Percentiles rank a stretch among this genome's conserved stretches.
Evolutionary conservation across 2,329 filamentous ascomycete genomes (phyloP).

Genomic region (Arthrocladium fulminans): DNA sequence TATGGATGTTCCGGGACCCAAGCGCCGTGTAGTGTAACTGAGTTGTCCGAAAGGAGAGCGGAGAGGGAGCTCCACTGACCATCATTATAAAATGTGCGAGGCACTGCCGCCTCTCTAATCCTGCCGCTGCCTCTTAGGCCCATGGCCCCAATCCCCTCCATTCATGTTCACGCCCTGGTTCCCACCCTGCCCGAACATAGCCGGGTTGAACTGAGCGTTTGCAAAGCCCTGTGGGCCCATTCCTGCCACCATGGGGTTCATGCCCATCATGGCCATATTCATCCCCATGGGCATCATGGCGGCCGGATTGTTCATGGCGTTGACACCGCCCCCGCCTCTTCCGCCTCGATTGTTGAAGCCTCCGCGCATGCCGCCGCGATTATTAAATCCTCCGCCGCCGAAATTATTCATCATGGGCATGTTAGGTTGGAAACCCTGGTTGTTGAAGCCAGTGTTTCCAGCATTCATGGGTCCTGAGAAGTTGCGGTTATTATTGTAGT

Average conservation of each 20-base stretch:
- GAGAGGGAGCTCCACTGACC: no score
- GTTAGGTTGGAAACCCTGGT: conserved; percentile 42
- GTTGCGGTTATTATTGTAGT: conserved; percentile 39
- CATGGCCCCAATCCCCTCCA: conserved; percentile 62
- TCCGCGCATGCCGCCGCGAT: conserved; percentile 41
- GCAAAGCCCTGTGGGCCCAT: conserved; percentile 9
- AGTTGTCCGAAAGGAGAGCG: no score
- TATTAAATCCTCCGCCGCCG: conserved; percentile 46
- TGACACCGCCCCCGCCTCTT: conserved; percentile 44
- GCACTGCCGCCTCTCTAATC: no score
- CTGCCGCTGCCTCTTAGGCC: conserved; percentile 67
- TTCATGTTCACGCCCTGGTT: conserved; percentile 22
- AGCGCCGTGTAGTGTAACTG: no score
- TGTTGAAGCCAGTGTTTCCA: conserved; percentile 35
- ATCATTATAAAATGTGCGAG: no score
- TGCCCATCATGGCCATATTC: conserved; percentile 8
- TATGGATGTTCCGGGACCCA: no score
- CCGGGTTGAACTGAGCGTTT: conserved; percentile 55
- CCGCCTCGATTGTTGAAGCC: conserved; percentile 49
- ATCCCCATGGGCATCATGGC: no score
- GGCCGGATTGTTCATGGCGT: conserved; percentile 51
- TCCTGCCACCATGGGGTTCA: conserved; percentile 6
- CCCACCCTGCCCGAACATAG: conserved; percentile 54
- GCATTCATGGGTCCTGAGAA: conserved; percentile 36
- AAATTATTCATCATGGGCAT: conserved; percentile 46